Evolutionary conservation across 495 filamentous ascomycete species (phyloP), one percentile per base, ranked within the genome.

Genomic region (Penicillium cinerascens): DNA sequence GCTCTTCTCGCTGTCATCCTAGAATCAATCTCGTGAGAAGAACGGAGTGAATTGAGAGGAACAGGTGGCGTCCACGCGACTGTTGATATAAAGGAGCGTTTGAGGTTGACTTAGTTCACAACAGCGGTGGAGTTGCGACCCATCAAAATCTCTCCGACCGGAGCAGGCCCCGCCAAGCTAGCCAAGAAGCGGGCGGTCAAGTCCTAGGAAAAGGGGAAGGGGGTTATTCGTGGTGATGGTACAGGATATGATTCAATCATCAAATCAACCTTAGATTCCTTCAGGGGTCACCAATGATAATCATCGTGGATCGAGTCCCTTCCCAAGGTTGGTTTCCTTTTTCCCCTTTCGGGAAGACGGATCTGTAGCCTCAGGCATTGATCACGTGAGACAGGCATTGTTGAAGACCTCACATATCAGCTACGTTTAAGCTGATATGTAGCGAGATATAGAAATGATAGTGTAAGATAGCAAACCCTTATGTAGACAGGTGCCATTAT

Each of bases 51-150:
- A 50, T 44, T 25, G 40, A 16, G 41, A 38, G 35, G 17, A 36
- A 51, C 29, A 22, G 37, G 35, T 38, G 53, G 25, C 7, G 26
- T 40, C 27, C 51, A 44, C 56, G 48, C 44, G 53, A 53, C n/a
- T 56, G 54, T 59, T 57, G 55, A 56, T 47, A 59, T 54, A 53
- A 64, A 68, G 65, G 58, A 72, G 60, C 53, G 50, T 56, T 58
- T 44, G 49, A 53, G 40, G 56, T 51, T 56, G 52, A 51, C 48
- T 60, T 58, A 56, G 55, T 60, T 54, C 45, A 47, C 49, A 64
- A 53, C 58, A 44, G 60, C 54, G 55, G 67, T 72, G 69, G 69
- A 67, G 60, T 59, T 59, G 59, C 51, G 55, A 58, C 60, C 61
- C 66, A 54, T 48, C 42, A 46, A 37, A 58, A 48, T 49, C 17